Percentiles rank a stretch among this genome's conserved stretches.
phyloP scores from a whole-genome alignment of 352 stramenopile genomes.

The Thraustochytrium sp. region DNA sequence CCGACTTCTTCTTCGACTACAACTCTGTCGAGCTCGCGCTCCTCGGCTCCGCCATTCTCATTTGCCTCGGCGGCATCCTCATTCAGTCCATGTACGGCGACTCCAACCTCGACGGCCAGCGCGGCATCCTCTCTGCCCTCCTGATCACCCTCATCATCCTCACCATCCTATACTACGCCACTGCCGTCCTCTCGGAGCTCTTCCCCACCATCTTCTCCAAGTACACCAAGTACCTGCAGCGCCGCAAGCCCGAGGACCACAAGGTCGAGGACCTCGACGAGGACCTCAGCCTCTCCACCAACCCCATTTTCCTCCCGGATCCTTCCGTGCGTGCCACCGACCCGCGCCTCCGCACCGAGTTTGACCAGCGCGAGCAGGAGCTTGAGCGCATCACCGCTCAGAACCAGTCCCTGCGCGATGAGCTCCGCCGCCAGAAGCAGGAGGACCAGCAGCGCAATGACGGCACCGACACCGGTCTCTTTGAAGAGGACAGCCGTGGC shows the following conservation, averaged over 20 bases:
- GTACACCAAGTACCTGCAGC: constrained; percentile 19
- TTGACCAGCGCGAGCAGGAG: constrained; percentile 14
- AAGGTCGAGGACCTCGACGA: constrained; percentile 25
- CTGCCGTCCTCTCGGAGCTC: constrained; percentile 23
- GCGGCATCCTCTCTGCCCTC: not conserved
- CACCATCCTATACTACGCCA: constrained; percentile 27
- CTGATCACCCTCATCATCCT: constrained; percentile 43
- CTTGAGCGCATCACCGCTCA: not conserved
- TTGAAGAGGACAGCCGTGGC: too few relatives aligned
- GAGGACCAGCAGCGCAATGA: constrained; percentile 18
- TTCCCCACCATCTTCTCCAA: constrained; percentile 4
- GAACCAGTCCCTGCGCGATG: constrained; percentile 1
- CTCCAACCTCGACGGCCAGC: constrained; percentile 6
- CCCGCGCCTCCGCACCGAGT: not conserved
- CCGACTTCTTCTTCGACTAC: constrained; percentile 49
- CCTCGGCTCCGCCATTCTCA: constrained; percentile 45
- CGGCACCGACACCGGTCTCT: too few relatives aligned
- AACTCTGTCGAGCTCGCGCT: constrained; percentile 51
- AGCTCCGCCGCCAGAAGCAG: constrained; percentile 16
- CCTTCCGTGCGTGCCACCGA: not conserved
- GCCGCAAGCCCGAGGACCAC: constrained; percentile 32
- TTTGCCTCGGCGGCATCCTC: constrained; percentile 47
- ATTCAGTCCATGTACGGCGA: constrained; percentile 45
- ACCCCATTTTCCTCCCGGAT: constrained; percentile 21
- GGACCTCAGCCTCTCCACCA: constrained; percentile 23